Evolutionary conservation across 1,284 basidiomycete species (phyloP).

Genomic region (Cutaneotrichosporon mucoides): DNA sequence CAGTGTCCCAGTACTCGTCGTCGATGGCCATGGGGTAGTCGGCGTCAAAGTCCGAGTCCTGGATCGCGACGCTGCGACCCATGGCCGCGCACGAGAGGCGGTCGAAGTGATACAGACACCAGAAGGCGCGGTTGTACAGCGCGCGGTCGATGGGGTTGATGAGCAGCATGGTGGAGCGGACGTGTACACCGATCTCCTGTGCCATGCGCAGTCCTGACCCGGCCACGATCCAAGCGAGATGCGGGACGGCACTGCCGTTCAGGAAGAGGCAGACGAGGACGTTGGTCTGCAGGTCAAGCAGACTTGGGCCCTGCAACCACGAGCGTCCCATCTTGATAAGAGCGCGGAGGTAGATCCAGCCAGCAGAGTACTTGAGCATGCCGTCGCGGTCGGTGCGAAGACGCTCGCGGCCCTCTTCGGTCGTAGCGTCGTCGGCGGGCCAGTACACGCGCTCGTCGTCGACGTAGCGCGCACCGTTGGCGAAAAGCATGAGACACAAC

Average conservation of each 20-base stretch:
- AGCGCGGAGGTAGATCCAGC: conserved; percentile 71
- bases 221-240: conserved; percentile 66
- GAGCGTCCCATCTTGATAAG: conserved; percentile 57
- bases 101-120: conserved; percentile 55
- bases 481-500: conserved; percentile 68
- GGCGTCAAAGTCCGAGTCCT: conserved; percentile 79
- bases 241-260: conserved; percentile 62
- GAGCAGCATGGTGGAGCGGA: conserved; percentile 36
- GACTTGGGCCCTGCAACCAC: conserved; percentile 56
- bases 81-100: conserved; percentile 63
- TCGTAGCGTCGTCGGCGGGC: conserved; percentile 41
- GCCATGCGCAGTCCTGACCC: conserved; percentile 67
- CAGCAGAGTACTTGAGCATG: conserved; percentile 55
- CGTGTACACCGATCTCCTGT: conserved; percentile 48
- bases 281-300: conserved; percentile 71
- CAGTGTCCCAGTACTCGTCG: conserved; percentile 71
- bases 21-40: conserved; percentile 75
- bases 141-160: conserved; percentile 56
- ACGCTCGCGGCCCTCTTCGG: conserved; percentile 40
- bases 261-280: conserved; percentile 49
- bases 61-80: conserved; percentile 74
- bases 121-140: conserved; percentile 73
- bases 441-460: conserved; percentile 60
- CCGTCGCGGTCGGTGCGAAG: conserved; percentile 40
- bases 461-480: conserved; percentile 65